These are phyloP conservation scores for Mycena latifolia DNA, from an alignment of 768 basidiomycete genomes.

Conservation along the genomic window DNA sequence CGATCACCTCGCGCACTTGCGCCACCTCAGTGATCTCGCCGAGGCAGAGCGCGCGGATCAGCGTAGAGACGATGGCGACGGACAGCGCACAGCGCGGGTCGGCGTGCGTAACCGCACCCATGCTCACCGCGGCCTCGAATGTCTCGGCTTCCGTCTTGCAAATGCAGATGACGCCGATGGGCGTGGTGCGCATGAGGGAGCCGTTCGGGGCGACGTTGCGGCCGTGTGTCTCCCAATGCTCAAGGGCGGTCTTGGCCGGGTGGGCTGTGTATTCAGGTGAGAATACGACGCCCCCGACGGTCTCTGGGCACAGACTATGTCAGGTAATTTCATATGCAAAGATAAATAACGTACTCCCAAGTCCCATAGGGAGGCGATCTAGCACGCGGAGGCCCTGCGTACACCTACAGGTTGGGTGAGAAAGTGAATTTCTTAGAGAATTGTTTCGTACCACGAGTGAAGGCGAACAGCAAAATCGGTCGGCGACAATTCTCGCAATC, in stretches of 20 bases:
- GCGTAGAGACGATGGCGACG: conserved; percentile 38
- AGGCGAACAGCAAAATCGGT: conserved; percentile 37
- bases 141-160: conserved; percentile 35
- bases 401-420: conserved; percentile 29
- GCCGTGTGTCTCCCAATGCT: conserved; percentile 35
- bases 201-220: conserved; percentile 36
- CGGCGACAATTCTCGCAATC: conserved; percentile 30
- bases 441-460: conserved; percentile 30
- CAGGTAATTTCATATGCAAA: no score
- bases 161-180: conserved; percentile 39
- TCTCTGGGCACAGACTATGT: conserved; percentile 15
- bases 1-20: conserved; percentile 31
- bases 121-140: conserved; percentile 34
- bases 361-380: conserved; percentile 39
- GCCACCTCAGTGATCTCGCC: conserved; percentile 24
- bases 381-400: conserved; percentile 37
- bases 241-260: conserved; percentile 31
- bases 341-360: conserved; percentile 32
- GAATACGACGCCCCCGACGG: conserved; percentile 38
- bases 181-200: conserved; percentile 40
- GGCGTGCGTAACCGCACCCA: conserved; percentile 39
- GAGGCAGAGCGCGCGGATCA: conserved; percentile 35
- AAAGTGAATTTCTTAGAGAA: no score
- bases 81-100: conserved; percentile 40
- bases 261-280: conserved; percentile 22